Conservation (phyloP, 306 rosid genomes). For the Purshia tridentata region DNA sequence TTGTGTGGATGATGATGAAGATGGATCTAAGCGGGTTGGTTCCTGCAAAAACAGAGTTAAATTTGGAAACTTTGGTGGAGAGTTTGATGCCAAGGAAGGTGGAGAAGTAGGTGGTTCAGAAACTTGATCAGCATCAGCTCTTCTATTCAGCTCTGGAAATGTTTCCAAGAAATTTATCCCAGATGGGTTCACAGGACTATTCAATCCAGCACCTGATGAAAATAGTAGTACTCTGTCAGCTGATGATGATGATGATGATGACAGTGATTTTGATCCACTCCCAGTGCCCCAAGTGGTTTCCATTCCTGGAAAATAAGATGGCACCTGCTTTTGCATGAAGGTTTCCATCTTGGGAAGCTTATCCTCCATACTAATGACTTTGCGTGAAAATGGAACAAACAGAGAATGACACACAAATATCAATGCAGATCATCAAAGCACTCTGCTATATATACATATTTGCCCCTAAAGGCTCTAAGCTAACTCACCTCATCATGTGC, state of each 20-base stretch:
- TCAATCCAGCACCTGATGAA: too few relatives aligned
- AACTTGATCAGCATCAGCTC: conserved; percentile 5
- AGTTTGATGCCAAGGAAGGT: conserved; percentile 35
- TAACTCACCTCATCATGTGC: conserved; percentile 40
- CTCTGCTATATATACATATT: conserved; percentile 15
- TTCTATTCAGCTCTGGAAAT: conserved; percentile 43
- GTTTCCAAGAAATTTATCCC: conserved; percentile 54
- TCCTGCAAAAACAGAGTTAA: conserved; percentile 65
- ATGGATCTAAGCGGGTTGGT: conserved; percentile 34
- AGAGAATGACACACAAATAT: conserved; percentile 32
- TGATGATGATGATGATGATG: background rate
- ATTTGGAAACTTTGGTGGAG: conserved; percentile 43
- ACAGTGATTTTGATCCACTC: conserved; percentile 41
- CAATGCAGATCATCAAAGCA: conserved; percentile 30
- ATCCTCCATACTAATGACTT: conserved; percentile 44
- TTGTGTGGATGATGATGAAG: conserved; percentile 15
- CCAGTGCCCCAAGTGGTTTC: conserved; percentile 9
- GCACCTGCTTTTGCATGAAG: conserved; percentile 48
- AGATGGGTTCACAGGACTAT: too few relatives aligned
- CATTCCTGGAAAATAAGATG: conserved; percentile 53
- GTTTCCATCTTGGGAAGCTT: conserved; percentile 57
- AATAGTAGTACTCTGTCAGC: too few relatives aligned
- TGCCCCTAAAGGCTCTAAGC: background rate
- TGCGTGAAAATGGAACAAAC: conserved; percentile 18
- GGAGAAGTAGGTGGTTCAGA: conserved; percentile 34